Conservation (phyloP, 169 alveolate species). For the Plasmodium coatneyi region DNA sequence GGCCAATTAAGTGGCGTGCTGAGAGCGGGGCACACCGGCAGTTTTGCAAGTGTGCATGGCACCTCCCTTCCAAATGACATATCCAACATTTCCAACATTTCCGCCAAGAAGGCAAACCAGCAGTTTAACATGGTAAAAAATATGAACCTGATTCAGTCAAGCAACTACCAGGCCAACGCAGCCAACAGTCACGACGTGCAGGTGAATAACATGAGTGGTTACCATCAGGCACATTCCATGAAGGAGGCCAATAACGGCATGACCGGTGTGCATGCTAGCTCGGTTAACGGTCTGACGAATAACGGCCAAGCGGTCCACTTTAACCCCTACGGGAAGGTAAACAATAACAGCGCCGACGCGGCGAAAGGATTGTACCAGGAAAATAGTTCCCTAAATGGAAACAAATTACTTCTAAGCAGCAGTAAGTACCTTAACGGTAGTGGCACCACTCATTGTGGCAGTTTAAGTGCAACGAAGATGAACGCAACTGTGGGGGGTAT, state of each 20-base stretch:
- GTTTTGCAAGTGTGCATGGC: neutral
- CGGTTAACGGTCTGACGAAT: neutral
- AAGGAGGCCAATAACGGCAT: constrained; percentile 7
- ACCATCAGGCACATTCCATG: constrained; percentile 8
- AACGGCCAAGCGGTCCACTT: neutral
- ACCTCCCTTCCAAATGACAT: neutral
- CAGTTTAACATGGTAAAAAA: constrained; percentile 25
- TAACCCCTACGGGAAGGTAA: neutral
- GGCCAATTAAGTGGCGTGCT: neutral
- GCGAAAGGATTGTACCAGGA: constrained; percentile 1
- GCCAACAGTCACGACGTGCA: constrained; percentile 12
- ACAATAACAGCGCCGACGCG: neutral
- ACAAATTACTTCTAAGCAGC: neutral
- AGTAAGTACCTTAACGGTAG: constrained; percentile 3
- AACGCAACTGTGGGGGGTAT: constrained; percentile 2
- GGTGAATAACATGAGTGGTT: constrained; percentile 9
- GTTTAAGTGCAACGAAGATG: neutral
- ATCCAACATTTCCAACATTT: neutral
- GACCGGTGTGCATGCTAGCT: neutral
- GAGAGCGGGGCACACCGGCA: neutral
- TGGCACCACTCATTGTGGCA: neutral
- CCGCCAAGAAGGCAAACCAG: neutral
- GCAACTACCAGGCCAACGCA: neutral
- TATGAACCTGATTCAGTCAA: constrained; percentile 19
- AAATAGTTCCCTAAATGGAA: neutral